A percentile compares a stretch with the other conserved stretches of the same genome.
Conservation (phyloP, 257 asterid species). For the Solanum tarijense region DNA sequence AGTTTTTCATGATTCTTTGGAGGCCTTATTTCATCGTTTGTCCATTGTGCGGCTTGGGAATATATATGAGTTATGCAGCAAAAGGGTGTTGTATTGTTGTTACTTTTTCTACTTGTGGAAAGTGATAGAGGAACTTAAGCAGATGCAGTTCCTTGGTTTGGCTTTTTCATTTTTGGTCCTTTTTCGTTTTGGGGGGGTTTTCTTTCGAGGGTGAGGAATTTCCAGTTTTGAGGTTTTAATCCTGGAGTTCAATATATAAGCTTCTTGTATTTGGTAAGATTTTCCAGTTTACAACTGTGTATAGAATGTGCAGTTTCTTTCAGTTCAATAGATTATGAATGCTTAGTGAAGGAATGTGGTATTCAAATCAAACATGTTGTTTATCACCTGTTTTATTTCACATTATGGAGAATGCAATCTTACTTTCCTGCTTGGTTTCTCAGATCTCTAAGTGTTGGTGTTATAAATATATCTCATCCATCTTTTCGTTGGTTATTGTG, state of each 20-base stretch:
- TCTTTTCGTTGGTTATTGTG: background rate
- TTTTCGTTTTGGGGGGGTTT: background rate
- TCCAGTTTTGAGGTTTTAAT: background rate
- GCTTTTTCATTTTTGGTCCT: background rate
- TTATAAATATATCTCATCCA: background rate
- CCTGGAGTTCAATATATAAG: background rate
- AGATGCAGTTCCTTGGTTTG: background rate
- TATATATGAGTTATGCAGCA: conserved; percentile 28
- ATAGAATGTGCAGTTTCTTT: background rate
- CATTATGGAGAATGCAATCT: background rate
- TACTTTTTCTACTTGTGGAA: conserved; percentile 5
- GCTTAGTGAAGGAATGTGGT: background rate
- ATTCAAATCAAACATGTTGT: background rate
- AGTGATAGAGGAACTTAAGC: background rate
- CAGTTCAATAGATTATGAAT: background rate
- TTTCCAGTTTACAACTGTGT: background rate
- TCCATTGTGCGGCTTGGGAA: conserved; percentile 5
- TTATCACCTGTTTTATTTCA: background rate
- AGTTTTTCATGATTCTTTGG: conserved; percentile 1
- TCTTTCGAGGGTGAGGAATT: background rate
- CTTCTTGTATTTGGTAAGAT: background rate
- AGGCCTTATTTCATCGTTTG: conserved; percentile 23
- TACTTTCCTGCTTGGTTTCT: background rate
- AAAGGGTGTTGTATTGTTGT: conserved; percentile 26
- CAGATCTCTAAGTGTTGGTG: background rate